Percentiles rank a stretch among this genome's conserved stretches.
These are phyloP conservation scores for Thelonectria rubi DNA, from an alignment of 2,329 filamentous ascomycete species.

Conservation along the genomic window DNA sequence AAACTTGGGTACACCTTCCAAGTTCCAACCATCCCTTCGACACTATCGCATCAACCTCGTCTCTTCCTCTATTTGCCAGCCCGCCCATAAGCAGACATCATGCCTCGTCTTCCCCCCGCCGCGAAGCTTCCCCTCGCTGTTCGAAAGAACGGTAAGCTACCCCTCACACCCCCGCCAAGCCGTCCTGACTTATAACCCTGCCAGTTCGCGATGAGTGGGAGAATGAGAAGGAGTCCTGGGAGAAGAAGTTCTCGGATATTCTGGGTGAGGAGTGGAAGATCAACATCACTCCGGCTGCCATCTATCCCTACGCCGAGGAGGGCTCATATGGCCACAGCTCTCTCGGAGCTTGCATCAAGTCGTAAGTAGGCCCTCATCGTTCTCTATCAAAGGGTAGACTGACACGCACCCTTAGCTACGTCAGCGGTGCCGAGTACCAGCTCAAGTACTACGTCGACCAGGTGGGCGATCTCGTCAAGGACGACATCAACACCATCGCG, in stretches of 20 bases:
- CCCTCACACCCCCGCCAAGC: background rate
- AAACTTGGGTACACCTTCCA: background rate
- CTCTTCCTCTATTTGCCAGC: background rate
- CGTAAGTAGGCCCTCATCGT: slow-evolving; percentile 44
- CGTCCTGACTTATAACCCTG: background rate
- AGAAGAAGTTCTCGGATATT: slow-evolving; percentile 54
- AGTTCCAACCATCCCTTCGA: background rate
- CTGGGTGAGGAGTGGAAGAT: slow-evolving; percentile 61
- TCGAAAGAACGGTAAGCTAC: slow-evolving; percentile 59
- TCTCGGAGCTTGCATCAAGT: slow-evolving; percentile 55
- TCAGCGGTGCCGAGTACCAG: slow-evolving; percentile 52
- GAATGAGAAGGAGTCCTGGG: slow-evolving; percentile 54
- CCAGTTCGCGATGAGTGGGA: slow-evolving; percentile 64
- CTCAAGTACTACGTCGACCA: slow-evolving; percentile 51
- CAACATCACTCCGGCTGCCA: slow-evolving; percentile 55
- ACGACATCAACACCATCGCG: slow-evolving; percentile 59
- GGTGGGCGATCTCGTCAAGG: slow-evolving; percentile 50
- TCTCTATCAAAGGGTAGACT: background rate
- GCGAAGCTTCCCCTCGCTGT: slow-evolving; percentile 61
- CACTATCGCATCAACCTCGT: too few species aligned
- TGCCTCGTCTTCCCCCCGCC: slow-evolving; percentile 52
- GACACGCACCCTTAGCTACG: slow-evolving; percentile 49
- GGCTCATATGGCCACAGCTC: slow-evolving; percentile 52
- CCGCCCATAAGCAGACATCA: slow-evolving; percentile 18
- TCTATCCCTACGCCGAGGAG: slow-evolving; percentile 58